phyloP scores from a whole-genome alignment of 1,139 yeast genomes.

The Nematodospora anomalae region DNA sequence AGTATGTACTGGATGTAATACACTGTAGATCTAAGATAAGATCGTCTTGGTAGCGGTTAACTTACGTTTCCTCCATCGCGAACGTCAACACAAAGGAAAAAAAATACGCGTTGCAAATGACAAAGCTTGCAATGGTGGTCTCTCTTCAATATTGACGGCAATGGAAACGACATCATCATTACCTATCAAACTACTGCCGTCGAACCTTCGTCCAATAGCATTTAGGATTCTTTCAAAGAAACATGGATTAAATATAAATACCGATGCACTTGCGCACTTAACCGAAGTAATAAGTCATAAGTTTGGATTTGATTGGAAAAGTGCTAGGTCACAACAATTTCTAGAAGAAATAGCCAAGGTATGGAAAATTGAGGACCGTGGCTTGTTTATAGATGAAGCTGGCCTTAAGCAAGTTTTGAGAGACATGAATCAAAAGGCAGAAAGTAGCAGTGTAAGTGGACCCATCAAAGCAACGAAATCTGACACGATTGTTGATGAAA shows the following conservation, averaged over 20 bases:
- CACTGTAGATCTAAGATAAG: no score
- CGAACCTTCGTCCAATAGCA: conserved; percentile 86
- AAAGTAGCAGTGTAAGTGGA: conserved; percentile 10
- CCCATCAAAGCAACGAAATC: conserved; percentile 25
- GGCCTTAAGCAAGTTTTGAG: conserved; percentile 64
- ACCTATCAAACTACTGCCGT: conserved; percentile 75
- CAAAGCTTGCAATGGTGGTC: no score
- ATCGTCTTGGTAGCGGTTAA: no score
- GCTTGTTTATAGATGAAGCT: conserved; percentile 76
- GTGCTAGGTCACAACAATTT: conserved; percentile 62
- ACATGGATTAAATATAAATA: conserved; percentile 85
- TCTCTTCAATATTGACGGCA: background rate
- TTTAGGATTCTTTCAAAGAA: conserved; percentile 87
- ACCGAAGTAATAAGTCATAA: conserved; percentile 72
- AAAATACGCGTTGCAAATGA: no score
- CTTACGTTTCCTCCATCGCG: no score
- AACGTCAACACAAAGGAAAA: no score
- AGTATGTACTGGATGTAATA: background rate
- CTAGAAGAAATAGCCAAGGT: conserved; percentile 75
- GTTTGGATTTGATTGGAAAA: conserved; percentile 88
- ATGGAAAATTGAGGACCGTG: conserved; percentile 91
- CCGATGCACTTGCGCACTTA: conserved; percentile 73
- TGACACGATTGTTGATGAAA: conserved; percentile 33
- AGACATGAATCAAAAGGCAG: conserved; percentile 29
- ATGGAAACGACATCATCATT: conserved; percentile 27